phyloP scores from a whole-genome alignment of 208 protist genomes.

The Crithidia bombi region DNA sequence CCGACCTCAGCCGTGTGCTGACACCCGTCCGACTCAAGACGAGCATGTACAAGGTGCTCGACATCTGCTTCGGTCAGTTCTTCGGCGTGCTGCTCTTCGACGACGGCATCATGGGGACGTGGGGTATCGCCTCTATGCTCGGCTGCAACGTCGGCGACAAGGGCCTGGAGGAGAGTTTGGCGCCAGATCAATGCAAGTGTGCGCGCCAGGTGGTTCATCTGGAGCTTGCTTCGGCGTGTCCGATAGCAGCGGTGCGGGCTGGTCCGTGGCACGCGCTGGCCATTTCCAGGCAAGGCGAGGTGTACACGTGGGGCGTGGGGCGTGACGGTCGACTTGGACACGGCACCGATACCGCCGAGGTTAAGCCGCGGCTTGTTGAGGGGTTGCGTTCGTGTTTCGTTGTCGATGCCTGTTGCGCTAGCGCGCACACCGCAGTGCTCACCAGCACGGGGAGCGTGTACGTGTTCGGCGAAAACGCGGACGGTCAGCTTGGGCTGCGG shows the following conservation, averaged over 20 bases:
- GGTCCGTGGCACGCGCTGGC: constrained; percentile 68
- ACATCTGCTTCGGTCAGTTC: constrained; percentile 57
- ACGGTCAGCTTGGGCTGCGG: constrained; percentile 67
- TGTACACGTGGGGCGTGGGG: constrained; percentile 80
- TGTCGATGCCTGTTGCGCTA: constrained; percentile 66
- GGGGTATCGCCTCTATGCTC: constrained; percentile 62
- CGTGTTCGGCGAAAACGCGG: constrained; percentile 71
- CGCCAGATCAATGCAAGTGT: constrained; percentile 36
- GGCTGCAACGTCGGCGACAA: constrained; percentile 33
- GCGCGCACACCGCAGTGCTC: constrained; percentile 62
- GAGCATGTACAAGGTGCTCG: constrained; percentile 31
- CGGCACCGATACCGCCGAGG: constrained; percentile 42
- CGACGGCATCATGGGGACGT: constrained; percentile 59
- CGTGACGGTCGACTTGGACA: constrained; percentile 69
- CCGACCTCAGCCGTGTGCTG: constrained; percentile 24
- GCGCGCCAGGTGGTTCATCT: constrained; percentile 40
- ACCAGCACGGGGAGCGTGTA: constrained; percentile 64
- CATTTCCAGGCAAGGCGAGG: constrained; percentile 50
- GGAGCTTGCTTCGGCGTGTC: background rate
- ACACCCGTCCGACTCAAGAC: constrained; percentile 41
- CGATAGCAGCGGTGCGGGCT: constrained; percentile 40
- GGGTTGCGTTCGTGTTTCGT: constrained; percentile 41
- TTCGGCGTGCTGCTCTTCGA: constrained; percentile 56
- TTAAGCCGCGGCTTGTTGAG: constrained; percentile 53
- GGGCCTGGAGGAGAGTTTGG: constrained; percentile 34